These are phyloP conservation scores for Cladophialophora exuberans DNA, from an alignment of 2,329 filamentous ascomycete species.

Conservation along the genomic window DNA sequence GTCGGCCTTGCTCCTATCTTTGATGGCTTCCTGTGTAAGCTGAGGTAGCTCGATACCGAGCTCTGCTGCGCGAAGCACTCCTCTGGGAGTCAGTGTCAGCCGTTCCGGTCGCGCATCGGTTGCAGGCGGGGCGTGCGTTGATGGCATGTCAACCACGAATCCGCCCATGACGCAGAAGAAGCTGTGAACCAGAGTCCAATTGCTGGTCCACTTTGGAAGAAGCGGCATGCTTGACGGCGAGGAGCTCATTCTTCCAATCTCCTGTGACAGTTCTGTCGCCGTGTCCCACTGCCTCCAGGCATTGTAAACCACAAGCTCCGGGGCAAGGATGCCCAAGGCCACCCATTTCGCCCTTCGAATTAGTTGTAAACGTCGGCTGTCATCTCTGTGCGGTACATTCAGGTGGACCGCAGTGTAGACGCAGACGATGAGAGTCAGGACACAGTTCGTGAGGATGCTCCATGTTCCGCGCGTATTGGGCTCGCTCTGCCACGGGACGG, in stretches of 20 bases:
- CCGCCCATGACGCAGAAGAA: conserved; percentile 23
- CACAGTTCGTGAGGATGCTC: not conserved
- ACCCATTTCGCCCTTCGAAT: not conserved
- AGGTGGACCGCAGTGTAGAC: not conserved
- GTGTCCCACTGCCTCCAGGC: no score
- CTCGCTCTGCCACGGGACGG: not conserved
- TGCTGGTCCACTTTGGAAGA: not conserved
- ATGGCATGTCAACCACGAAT: conserved; percentile 11
- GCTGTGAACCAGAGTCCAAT: conserved; percentile 20
- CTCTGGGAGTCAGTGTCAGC: not conserved
- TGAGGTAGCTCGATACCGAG: not conserved
- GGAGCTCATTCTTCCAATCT: no score
- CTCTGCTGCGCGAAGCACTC: not conserved
- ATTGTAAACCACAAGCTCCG: not conserved
- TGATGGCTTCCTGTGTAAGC: conserved; percentile 12
- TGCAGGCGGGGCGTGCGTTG: not conserved
- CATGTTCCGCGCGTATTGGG: not conserved
- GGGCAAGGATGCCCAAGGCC: not conserved
- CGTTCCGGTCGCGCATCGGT: not conserved
- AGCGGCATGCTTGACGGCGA: no score
- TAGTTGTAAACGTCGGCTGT: not conserved
- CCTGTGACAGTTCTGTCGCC: no score
- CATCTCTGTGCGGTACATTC: not conserved
- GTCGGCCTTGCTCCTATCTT: conserved; percentile 25
- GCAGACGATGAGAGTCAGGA: not conserved